Conservation (phyloP, 2,329 filamentous ascomycete species). For the Curvularia lunata region DNA sequence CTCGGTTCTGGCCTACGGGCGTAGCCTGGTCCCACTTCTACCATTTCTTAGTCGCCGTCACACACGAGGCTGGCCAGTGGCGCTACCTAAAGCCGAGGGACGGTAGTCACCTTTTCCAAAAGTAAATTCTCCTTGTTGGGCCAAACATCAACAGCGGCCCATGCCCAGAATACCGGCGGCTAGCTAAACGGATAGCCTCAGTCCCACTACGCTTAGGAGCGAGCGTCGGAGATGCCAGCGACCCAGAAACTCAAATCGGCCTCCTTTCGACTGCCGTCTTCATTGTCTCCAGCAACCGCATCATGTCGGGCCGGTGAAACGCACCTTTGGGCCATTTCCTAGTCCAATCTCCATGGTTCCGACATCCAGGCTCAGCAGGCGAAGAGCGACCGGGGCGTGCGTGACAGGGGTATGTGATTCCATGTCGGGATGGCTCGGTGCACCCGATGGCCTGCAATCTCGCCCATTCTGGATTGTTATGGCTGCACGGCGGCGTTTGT, state of each 20-base stretch:
- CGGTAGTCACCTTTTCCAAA: neutral
- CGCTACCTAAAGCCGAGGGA: constrained; percentile 13
- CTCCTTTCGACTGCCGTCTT: constrained; percentile 3
- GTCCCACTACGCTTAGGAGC: constrained; percentile 10
- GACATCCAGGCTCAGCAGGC: constrained; percentile 9
- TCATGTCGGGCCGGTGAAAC: constrained; percentile 8
- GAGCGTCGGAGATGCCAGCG: constrained; percentile 7
- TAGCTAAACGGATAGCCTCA: constrained; percentile 3
- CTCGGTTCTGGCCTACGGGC: constrained; percentile 6
- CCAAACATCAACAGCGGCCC: constrained; percentile 10
- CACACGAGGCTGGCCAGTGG: constrained; percentile 6
- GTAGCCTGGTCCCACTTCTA: constrained; percentile 4
- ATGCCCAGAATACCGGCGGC: constrained; percentile 14
- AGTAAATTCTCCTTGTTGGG: constrained; percentile 14
- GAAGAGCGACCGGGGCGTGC: constrained; percentile 18
- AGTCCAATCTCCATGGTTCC: constrained; percentile 4
- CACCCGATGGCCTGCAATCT: constrained; percentile 6
- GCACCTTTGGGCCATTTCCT: constrained; percentile 8
- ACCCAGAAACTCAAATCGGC: constrained; percentile 4
- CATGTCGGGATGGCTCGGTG: constrained; percentile 9
- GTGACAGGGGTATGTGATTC: constrained; percentile 8
- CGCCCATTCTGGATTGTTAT: constrained; percentile 12
- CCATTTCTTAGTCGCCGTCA: constrained; percentile 4
- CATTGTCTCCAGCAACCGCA: constrained; percentile 3
- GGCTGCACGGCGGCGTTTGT: constrained; percentile 15